Percentiles rank a stretch among this genome's conserved stretches.
These are phyloP conservation scores for Pythium phragmiticola DNA, from an alignment of 352 stramenopile species.

Conservation along the genomic window DNA sequence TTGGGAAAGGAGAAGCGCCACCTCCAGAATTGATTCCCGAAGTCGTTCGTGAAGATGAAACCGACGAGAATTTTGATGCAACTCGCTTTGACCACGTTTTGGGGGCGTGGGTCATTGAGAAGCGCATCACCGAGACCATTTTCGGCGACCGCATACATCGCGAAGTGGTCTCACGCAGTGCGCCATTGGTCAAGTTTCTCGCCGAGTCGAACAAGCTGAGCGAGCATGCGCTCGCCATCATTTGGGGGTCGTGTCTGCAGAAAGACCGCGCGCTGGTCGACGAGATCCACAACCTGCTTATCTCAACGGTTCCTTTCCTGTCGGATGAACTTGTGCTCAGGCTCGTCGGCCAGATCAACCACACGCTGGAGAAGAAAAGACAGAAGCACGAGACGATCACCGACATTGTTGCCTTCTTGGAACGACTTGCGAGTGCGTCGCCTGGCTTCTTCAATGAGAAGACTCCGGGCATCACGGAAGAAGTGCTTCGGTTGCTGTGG, in stretches of 20 bases:
- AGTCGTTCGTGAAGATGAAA: conserved; percentile 51
- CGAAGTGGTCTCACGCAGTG: conserved; percentile 83
- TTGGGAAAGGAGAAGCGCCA: conserved; percentile 66
- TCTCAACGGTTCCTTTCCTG: conserved; percentile 73
- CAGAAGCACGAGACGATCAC: conserved; percentile 59
- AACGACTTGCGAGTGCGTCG: conserved; percentile 64
- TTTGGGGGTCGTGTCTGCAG: conserved; percentile 79
- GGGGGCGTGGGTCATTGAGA: conserved; percentile 66
- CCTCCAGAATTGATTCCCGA: conserved; percentile 72
- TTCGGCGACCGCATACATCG: conserved; percentile 89
- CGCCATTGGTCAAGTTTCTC: conserved; percentile 81
- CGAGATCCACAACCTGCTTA: conserved; percentile 82
- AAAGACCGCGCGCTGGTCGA: conserved; percentile 83
- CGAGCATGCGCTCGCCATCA: conserved; percentile 59
- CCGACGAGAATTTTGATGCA: conserved; percentile 36
- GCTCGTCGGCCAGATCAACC: conserved; percentile 67
- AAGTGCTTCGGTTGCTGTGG: conserved; percentile 77
- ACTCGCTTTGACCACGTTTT: conserved; percentile 73
- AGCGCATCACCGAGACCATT: conserved; percentile 81
- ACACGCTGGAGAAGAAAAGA: conserved; percentile 47
- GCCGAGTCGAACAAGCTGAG: conserved; percentile 79
- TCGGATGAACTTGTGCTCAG: conserved; percentile 69
- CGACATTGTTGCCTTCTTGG: conserved; percentile 77
- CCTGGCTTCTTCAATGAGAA: conserved; percentile 75
- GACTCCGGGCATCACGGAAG: conserved; percentile 54